These are phyloP conservation scores for Tolypocladium guangdongense DNA, from an alignment of 2,329 filamentous ascomycete genomes.

Conservation along the genomic window DNA sequence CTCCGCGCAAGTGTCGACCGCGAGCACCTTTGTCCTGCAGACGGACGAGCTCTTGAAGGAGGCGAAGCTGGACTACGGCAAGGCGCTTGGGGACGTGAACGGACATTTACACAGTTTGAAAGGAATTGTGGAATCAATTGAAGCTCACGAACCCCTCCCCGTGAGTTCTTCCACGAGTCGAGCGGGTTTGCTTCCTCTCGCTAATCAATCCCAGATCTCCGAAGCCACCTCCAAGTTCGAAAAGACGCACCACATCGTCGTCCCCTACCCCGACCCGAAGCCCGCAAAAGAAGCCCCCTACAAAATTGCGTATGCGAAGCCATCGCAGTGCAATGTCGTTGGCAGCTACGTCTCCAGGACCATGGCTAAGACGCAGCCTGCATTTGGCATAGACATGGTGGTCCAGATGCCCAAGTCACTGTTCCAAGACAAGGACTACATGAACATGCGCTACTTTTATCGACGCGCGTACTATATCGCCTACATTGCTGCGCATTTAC, in stretches of 20 bases:
- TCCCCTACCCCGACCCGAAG: slow-evolving; percentile 77
- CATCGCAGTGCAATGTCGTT: slow-evolving; percentile 71
- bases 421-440: slow-evolving; percentile 90
- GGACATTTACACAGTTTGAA: slow-evolving; percentile 40
- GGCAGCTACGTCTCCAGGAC: slow-evolving; percentile 77
- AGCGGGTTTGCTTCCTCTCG: not conserved
- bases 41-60: slow-evolving; percentile 49
- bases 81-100: slow-evolving; percentile 36
- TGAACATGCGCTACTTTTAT: slow-evolving; percentile 89
- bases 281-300: slow-evolving; percentile 70
- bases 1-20: slow-evolving; percentile 30
- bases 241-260: slow-evolving; percentile 53
- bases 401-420: slow-evolving; percentile 71
- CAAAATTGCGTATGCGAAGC: slow-evolving; percentile 67
- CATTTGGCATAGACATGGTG: slow-evolving; percentile 65
- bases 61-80: slow-evolving; percentile 39
- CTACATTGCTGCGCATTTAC: slow-evolving; percentile 62
- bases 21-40: slow-evolving; percentile 47
- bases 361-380: slow-evolving; percentile 51
- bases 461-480: slow-evolving; percentile 88
- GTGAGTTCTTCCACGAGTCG: slow-evolving; percentile 25
- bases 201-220: slow-evolving; percentile 39
- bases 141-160: slow-evolving; percentile 35
- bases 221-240: slow-evolving; percentile 60
- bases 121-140: slow-evolving; percentile 38